phyloP scores from a whole-genome alignment of 2,329 filamentous ascomycete genomes.

The Xylariaceae sp. region DNA sequence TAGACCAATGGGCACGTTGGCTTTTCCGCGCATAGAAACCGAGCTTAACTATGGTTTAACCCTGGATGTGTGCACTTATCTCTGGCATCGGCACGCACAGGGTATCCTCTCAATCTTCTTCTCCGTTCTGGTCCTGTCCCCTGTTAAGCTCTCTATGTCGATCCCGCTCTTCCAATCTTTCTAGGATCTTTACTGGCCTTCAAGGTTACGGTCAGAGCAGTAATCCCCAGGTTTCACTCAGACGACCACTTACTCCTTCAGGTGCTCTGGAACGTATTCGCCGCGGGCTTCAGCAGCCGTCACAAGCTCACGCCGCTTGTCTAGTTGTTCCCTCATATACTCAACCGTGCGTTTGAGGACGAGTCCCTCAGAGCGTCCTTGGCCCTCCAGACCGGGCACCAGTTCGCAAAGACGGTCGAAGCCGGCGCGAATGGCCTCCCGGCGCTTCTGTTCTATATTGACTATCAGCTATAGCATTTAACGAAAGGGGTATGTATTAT shows the following conservation, averaged over 20 bases:
- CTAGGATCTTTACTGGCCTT: constrained; percentile 38
- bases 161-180: constrained; percentile 37
- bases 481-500: not conserved
- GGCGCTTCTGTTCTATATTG: constrained; percentile 60
- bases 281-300: constrained; percentile 63
- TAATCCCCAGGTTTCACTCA: too few species aligned
- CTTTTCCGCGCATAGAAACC: too few species aligned
- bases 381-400: constrained; percentile 81
- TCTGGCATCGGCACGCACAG: too few species aligned
- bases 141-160: constrained; percentile 22
- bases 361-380: constrained; percentile 82
- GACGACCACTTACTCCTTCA: constrained; percentile 53
- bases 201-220: too few species aligned
- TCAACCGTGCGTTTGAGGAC: constrained; percentile 77
- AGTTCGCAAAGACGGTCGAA: constrained; percentile 82
- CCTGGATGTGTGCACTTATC: not conserved
- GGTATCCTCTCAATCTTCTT: constrained; percentile 17
- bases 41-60: too few species aligned
- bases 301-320: constrained; percentile 63
- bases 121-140: constrained; percentile 22
- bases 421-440: constrained; percentile 78
- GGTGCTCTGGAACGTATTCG: constrained; percentile 53
- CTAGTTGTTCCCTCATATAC: constrained; percentile 66
- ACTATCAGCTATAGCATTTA: not conserved
- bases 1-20: too few species aligned